Conservation (phyloP, 768 basidiomycete species). For the Suillus clintonianus region DNA sequence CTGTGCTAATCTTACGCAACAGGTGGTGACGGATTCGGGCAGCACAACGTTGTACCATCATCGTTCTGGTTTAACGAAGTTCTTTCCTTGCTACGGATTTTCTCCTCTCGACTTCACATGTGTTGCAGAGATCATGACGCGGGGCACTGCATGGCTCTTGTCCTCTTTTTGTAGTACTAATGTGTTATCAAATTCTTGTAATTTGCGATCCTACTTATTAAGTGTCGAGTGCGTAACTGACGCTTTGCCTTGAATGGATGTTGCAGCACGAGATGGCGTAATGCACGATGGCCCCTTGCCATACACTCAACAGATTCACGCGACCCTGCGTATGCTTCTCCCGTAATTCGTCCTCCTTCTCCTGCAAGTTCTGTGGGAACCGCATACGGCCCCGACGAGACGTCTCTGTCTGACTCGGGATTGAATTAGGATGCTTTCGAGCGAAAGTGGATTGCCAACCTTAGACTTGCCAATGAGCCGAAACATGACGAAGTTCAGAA, state of each 20-base stretch:
- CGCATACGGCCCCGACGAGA: slow-evolving; percentile 48
- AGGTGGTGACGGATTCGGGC: neutral
- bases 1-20: neutral
- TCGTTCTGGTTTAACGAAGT: too few species aligned
- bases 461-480: slow-evolving; percentile 36
- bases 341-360: slow-evolving; percentile 47
- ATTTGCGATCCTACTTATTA: too few species aligned
- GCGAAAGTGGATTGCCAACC: slow-evolving; percentile 33
- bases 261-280: too few species aligned
- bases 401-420: slow-evolving; percentile 39
- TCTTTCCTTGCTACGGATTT: too few species aligned
- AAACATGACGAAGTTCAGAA: slow-evolving; percentile 40
- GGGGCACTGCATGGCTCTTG: too few species aligned
- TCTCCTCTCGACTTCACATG: too few species aligned
- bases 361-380: slow-evolving; percentile 50
- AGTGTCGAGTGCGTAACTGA: too few species aligned
- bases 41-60: too few species aligned
- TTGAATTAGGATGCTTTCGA: slow-evolving; percentile 40
- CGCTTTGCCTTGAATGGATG: too few species aligned
- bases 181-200: too few species aligned
- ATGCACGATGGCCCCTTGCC: slow-evolving; percentile 17
- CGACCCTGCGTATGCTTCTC: slow-evolving; percentile 45
- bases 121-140: too few species aligned
- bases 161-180: too few species aligned
- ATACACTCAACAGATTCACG: slow-evolving; percentile 30